Evolutionary conservation across 441 rosid species (phyloP).

Genomic region (Adansonia rubrostipa): DNA sequence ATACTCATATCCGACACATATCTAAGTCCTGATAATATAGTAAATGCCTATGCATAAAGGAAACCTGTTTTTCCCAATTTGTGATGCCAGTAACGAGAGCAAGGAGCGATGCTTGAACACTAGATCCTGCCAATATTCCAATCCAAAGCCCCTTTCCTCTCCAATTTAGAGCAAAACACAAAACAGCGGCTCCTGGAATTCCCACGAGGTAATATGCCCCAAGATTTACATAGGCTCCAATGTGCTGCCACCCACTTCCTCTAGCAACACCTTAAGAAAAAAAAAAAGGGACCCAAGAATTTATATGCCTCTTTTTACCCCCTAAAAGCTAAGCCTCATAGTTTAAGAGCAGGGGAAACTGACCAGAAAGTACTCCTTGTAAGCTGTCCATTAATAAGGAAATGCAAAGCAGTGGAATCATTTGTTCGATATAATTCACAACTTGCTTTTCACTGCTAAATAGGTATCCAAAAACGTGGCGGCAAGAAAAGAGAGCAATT

Average conservation of each 20-base stretch:
- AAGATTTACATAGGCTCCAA: conserved; percentile 49
- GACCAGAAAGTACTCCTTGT: conserved; percentile 56
- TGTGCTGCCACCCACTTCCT: conserved; percentile 57
- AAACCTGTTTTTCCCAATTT: conserved; percentile 52
- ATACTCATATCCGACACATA: no score
- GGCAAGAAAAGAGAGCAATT: conserved; percentile 33
- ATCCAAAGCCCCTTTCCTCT: conserved; percentile 56
- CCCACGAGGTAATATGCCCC: conserved; percentile 53
- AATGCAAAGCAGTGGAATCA: conserved; percentile 50
- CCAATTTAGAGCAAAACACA: conserved; percentile 40
- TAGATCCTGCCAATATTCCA: conserved; percentile 43
- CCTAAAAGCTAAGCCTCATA: background rate
- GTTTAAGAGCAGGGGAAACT: background rate
- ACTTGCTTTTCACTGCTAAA: conserved; percentile 41
- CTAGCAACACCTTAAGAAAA: conserved; percentile 43
- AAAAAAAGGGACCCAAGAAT: no score
- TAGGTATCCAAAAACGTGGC: conserved; percentile 44
- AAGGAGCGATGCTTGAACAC: conserved; percentile 36
- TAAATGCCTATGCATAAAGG: background rate
- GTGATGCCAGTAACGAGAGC: conserved; percentile 29
- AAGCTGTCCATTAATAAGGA: conserved; percentile 44
- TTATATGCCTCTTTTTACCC: background rate
- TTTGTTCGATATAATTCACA: conserved; percentile 36
- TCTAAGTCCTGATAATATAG: no score
- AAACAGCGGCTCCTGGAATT: conserved; percentile 36